Percentiles rank a stretch among this genome's conserved stretches.
These are phyloP conservation scores for Lachancea thermotolerans DNA, from an alignment of 805 yeast species.

Conservation along the genomic window DNA sequence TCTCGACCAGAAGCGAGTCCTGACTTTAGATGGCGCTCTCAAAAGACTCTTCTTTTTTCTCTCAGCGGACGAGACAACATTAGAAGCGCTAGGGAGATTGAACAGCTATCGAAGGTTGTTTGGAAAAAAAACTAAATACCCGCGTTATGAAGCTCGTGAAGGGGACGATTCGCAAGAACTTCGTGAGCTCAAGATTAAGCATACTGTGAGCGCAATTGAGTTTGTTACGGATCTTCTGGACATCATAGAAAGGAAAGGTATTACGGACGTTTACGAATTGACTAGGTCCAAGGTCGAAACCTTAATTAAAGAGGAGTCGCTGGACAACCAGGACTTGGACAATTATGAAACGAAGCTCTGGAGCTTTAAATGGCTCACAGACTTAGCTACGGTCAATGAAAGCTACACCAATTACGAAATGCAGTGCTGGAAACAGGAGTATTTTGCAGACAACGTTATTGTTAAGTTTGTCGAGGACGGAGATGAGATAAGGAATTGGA, in stretches of 20 bases:
- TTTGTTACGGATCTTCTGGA: slow-evolving; percentile 40
- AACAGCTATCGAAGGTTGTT: slow-evolving; percentile 17
- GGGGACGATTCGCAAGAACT: not conserved
- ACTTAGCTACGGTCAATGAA: slow-evolving; percentile 35
- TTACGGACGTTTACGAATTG: slow-evolving; percentile 38
- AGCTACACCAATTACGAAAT: slow-evolving; percentile 47
- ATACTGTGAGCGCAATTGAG: slow-evolving; percentile 27
- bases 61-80: slow-evolving; percentile 43
- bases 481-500: slow-evolving; percentile 22
- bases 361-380: slow-evolving; percentile 39
- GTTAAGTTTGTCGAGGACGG: slow-evolving; percentile 31
- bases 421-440: slow-evolving; percentile 45
- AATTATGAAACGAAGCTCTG: slow-evolving; percentile 28
- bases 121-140: slow-evolving; percentile 11
- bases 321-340: slow-evolving; percentile 17
- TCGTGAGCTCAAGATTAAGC: slow-evolving; percentile 7
- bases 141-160: slow-evolving; percentile 8
- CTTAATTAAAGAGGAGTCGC: slow-evolving; percentile 22
- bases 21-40: slow-evolving; percentile 28
- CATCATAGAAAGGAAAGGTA: slow-evolving; percentile 35
- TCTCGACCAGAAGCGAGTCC: slow-evolving; percentile 13
- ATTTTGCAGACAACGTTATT: slow-evolving; percentile 42
- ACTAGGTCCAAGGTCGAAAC: slow-evolving; percentile 36
- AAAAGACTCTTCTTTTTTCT: slow-evolving; percentile 30
- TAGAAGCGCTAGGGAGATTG: slow-evolving; percentile 40